Evolutionary conservation across 192 early-diverging fungal genomes (phyloP).

Genomic region (Tieghemiomyces parasiticus): DNA sequence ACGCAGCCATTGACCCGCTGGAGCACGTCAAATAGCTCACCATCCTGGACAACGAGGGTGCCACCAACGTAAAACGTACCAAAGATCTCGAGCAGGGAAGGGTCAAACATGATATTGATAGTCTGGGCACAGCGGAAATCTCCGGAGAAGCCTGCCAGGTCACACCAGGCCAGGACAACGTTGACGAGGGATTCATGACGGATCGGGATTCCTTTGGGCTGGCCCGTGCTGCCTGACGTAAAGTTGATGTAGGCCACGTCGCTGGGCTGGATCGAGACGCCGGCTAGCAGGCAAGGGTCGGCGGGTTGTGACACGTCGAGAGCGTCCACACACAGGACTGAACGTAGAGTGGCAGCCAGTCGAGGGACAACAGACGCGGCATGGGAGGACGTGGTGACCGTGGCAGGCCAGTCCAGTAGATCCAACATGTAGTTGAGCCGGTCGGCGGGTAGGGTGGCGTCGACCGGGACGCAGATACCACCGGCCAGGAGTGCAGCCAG

Average conservation of each 20-base stretch:
- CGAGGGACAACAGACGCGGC: background rate
- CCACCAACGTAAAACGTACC: background rate
- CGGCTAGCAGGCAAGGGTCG: background rate
- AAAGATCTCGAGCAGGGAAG: background rate
- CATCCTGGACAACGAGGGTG: background rate
- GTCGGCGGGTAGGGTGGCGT: background rate
- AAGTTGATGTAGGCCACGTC: background rate
- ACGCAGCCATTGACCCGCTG: background rate
- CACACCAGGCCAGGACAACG: background rate
- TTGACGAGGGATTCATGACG: background rate
- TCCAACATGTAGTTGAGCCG: background rate
- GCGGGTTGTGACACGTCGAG: too few species aligned
- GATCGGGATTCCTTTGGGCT: background rate
- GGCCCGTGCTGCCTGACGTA: background rate
- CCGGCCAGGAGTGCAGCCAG: background rate
- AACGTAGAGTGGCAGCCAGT: too few species aligned
- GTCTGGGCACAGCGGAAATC: background rate
- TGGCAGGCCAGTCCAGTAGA: background rate
- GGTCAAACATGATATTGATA: background rate
- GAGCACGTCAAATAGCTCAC: background rate
- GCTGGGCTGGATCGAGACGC: background rate
- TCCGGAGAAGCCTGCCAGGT: background rate
- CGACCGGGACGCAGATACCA: background rate
- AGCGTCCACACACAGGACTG: too few species aligned
- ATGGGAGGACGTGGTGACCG: background rate